Base-by-base conservation (phyloP, 805 yeast species). In the Hanseniaspora opuntiae region DNA sequence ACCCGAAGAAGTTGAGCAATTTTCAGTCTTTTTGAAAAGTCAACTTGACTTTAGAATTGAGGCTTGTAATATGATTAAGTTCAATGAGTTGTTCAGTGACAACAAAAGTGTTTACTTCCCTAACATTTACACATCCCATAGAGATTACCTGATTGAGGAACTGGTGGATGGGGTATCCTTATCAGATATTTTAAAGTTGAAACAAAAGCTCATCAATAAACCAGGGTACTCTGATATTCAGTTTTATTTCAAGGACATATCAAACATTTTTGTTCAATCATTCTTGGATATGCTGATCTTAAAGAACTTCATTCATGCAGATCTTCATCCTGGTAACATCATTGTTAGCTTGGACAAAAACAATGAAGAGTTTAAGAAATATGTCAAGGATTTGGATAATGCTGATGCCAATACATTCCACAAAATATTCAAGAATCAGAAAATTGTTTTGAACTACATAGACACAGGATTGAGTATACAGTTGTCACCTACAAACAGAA, bases 391-490 rank as follows among this genome's bases (percentile, higher is more conserved):
- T 24, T 11, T 44, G 10, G 45, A 51, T 9, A 41, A 37, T 25
- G 48, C 37, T n/a, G 32, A 44, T 11, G 48, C 62, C 35, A 57
- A 56, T 24, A 38, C 48, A 19, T 57, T 58, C 47, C 50, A 55
- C 38, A 62, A 61, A 20, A 56, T 56, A 24, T 50, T 50, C 17
- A 50, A 35, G 20, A 50, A 50, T 45, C 94, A 96, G 0, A 95
- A 88, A 64, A 72, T 93, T 9, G 87, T 96, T 64, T 28, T 53
- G 40, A 53, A 50, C 11, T 86, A 86, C 60, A 79, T 93, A 45
- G 99, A 93, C 64, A 85, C 94, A 0, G 99, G 99, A 0, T 72
- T 93, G 32, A 89, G 93, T 4, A 93, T 97, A 0, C 97, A 90
- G 63, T 72, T 93, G 47, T 84, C 86, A 60, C 81, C 80, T 7